phyloP scores from a whole-genome alignment of 208 protist species.

The Trypanosoma cruzi region DNA sequence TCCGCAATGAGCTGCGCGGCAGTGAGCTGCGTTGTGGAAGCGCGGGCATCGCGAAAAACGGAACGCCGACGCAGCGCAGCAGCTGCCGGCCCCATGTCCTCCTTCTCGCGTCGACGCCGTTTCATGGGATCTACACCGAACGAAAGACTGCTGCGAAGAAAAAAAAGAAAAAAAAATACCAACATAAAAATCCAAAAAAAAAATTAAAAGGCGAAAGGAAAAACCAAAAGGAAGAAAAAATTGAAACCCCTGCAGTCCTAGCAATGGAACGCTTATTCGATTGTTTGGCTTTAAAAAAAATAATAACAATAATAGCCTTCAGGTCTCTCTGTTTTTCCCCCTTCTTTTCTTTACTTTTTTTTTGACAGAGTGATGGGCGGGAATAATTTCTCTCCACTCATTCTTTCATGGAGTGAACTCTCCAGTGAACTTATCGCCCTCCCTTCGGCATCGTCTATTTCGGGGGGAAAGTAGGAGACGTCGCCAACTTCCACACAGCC shows the following conservation, averaged over 20 bases:
- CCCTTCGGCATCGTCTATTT: no score
- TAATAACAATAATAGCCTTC: no score
- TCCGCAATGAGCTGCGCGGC: constrained; percentile 97
- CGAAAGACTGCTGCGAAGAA: neutral
- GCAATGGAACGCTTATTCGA: neutral
- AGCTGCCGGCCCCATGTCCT: constrained; percentile 75
- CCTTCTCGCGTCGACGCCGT: constrained; percentile 36
- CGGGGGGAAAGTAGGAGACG: no score
- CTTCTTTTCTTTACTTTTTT: neutral
- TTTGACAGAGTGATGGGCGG: no score
- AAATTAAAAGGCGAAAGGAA: neutral
- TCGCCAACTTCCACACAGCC: no score
- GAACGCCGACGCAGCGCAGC: constrained; percentile 62
- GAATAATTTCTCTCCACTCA: no score
- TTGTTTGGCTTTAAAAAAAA: no score
- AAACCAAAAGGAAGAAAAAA: constrained; percentile 2
- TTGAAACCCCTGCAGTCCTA: neutral
- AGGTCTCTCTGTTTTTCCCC: neutral
- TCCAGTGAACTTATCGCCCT: no score
- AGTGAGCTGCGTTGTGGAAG: constrained; percentile 93
- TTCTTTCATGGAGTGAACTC: no score
- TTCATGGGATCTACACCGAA: constrained; percentile 43
- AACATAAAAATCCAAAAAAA: constrained; percentile 6
- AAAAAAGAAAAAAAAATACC: constrained; percentile 14
- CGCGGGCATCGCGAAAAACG: constrained; percentile 76